phyloP scores from a whole-genome alignment of 2,329 filamentous ascomycete genomes.

The Alternaria brassicae region DNA sequence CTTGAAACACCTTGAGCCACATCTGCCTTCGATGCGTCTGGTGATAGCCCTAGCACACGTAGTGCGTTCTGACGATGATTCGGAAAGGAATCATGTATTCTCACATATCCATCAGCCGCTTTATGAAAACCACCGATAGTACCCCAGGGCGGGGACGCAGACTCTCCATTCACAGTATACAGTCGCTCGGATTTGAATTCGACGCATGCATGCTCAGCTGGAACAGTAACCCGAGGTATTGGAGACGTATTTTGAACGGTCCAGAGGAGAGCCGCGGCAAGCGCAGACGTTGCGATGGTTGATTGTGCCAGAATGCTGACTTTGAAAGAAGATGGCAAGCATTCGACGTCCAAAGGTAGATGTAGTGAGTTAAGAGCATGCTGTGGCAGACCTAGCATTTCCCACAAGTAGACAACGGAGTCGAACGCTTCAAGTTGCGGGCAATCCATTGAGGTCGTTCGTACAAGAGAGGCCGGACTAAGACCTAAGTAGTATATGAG shows the following conservation, averaged over 20 bases:
- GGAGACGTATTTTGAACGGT: conserved; percentile 39
- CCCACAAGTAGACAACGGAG: conserved; percentile 44
- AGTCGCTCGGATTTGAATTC: conserved; percentile 64
- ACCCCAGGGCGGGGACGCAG: conserved; percentile 47
- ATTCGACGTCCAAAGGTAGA: conserved; percentile 31
- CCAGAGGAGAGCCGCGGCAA: conserved; percentile 59
- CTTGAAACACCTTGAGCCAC: conserved; percentile 49
- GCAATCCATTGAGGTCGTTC: conserved; percentile 22
- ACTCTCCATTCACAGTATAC: conserved; percentile 54
- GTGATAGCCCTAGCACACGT: conserved; percentile 52
- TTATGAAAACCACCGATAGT: conserved; percentile 61
- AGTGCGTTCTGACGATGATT: conserved; percentile 58
- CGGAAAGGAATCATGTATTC: conserved; percentile 63
- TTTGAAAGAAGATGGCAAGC: conserved; percentile 61
- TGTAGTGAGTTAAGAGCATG: conserved; percentile 31
- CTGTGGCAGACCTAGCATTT: conserved; percentile 27
- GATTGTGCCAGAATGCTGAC: conserved; percentile 62
- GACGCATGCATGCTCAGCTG: conserved; percentile 55
- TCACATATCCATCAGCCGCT: conserved; percentile 60
- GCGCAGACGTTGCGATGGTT: conserved; percentile 59
- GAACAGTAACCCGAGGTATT: conserved; percentile 53
- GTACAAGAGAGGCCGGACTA: background rate
- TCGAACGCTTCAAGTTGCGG: conserved; percentile 32
- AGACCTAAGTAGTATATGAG: background rate
- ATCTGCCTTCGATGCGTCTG: conserved; percentile 46